phyloP scores from a whole-genome alignment of 2,329 filamentous ascomycete genomes.

The Microcyclospora tardicrescens region DNA sequence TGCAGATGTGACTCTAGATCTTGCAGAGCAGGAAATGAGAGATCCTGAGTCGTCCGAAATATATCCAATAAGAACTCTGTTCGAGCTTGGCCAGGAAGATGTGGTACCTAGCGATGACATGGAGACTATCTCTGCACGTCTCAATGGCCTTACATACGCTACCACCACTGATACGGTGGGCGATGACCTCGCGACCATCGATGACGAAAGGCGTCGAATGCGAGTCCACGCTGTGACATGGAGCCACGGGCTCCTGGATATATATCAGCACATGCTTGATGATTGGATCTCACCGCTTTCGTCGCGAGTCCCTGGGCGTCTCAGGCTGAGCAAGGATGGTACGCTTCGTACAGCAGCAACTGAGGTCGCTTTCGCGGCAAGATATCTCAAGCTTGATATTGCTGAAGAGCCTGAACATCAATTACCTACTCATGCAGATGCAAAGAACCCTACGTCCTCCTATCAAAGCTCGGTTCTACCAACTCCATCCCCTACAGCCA shows the following conservation, averaged over 20 bases:
- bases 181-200: not conserved
- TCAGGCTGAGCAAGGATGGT: conserved; percentile 20
- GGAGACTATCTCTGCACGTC: not conserved
- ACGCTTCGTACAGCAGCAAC: conserved; percentile 19
- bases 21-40: not conserved
- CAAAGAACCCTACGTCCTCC: not conserved
- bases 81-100: too few relatives aligned
- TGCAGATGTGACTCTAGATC: conserved; percentile 1
- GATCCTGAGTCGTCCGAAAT: too few relatives aligned
- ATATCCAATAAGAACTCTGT: too few relatives aligned
- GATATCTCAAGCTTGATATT: conserved; percentile 5
- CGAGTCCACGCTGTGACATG: not conserved
- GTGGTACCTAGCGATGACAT: not conserved
- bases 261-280: conserved; percentile 2
- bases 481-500: conserved; percentile 18
- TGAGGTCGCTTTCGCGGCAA: conserved; percentile 26
- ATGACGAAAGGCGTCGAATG: not conserved
- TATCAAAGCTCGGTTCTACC: not conserved
- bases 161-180: not conserved
- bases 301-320: conserved; percentile 7
- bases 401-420: conserved; percentile 2
- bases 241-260: not conserved
- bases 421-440: conserved; percentile 8
- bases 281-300: conserved; percentile 3
- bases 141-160: conserved; percentile 1